Conservation (phyloP, 1,284 basidiomycete species). For the Mycosarcoma maydis region DNA sequence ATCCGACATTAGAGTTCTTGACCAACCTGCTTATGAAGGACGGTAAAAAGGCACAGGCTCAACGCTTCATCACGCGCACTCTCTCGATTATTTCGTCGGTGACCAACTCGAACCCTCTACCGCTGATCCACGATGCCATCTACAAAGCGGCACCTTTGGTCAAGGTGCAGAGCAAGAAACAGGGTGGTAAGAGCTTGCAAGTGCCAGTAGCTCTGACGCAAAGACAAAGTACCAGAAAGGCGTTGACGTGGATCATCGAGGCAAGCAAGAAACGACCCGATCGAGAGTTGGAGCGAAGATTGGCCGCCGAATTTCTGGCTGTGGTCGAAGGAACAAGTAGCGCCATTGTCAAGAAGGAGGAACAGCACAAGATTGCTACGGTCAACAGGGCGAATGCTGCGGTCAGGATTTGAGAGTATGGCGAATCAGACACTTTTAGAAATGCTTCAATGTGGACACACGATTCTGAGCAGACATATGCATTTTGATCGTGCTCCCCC, state of each 20-base stretch:
- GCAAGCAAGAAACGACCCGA: constrained; percentile 67
- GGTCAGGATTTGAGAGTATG: constrained; percentile 55
- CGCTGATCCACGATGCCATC: constrained; percentile 66
- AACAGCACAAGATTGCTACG: constrained; percentile 77
- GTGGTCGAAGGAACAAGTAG: constrained; percentile 67
- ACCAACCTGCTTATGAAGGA: constrained; percentile 68
- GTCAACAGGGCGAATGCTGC: constrained; percentile 75
- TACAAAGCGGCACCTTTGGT: constrained; percentile 62
- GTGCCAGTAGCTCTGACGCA: constrained; percentile 66
- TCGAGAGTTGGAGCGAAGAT: constrained; percentile 62
- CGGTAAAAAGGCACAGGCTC: constrained; percentile 67
- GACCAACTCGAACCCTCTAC: constrained; percentile 65
- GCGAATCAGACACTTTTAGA: too few species aligned
- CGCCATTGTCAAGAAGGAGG: constrained; percentile 66
- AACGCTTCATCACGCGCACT: constrained; percentile 60
- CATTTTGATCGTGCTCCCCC: too few species aligned
- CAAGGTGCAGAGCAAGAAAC: constrained; percentile 65
- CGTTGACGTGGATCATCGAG: constrained; percentile 68
- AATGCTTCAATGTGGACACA: too few species aligned
- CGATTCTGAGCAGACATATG: too few species aligned
- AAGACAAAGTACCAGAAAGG: constrained; percentile 65
- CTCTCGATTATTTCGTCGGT: constrained; percentile 60
- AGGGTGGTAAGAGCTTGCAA: constrained; percentile 66
- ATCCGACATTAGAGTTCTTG: constrained; percentile 63
- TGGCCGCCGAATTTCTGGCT: constrained; percentile 67